Conservation (phyloP, 1,139 yeast species). For the Nadsonia commutata region DNA sequence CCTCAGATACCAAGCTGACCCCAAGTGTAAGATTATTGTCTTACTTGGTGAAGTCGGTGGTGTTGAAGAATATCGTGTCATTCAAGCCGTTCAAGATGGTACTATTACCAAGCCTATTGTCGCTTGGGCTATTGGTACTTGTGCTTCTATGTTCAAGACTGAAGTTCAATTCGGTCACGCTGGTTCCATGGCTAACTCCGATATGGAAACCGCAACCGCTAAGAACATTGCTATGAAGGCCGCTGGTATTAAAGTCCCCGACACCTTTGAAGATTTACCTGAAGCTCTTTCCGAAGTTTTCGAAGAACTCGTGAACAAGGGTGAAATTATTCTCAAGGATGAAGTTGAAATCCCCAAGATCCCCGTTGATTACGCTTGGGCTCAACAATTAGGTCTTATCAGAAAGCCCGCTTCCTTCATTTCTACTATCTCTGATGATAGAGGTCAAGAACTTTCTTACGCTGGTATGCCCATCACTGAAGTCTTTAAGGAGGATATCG, state of each 20-base stretch:
- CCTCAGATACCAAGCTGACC: slow-evolving; percentile 31
- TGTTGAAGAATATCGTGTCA: slow-evolving; percentile 34
- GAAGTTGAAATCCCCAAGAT: slow-evolving; percentile 34
- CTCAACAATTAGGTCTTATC: slow-evolving; percentile 32
- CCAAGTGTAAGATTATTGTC: slow-evolving; percentile 31
- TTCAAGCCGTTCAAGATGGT: slow-evolving; percentile 32
- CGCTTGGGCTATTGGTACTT: slow-evolving; percentile 36
- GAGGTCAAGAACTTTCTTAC: slow-evolving; percentile 32
- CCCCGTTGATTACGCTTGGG: slow-evolving; percentile 35
- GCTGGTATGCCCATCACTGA: slow-evolving; percentile 35
- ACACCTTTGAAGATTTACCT: slow-evolving; percentile 33
- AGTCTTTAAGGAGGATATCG: slow-evolving; percentile 33
- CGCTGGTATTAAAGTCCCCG: slow-evolving; percentile 32
- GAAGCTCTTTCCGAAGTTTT: slow-evolving; percentile 26
- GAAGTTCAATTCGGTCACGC: slow-evolving; percentile 37
- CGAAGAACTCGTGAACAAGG: slow-evolving; percentile 24
- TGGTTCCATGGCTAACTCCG: slow-evolving; percentile 34
- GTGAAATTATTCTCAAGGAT: slow-evolving; percentile 24
- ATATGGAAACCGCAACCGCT: slow-evolving; percentile 30
- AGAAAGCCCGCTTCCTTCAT: slow-evolving; percentile 35
- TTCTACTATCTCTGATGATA: slow-evolving; percentile 33
- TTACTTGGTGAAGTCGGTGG: slow-evolving; percentile 35
- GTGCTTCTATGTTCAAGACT: slow-evolving; percentile 34
- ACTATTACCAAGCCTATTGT: slow-evolving; percentile 31
- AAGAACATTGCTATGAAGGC: slow-evolving; percentile 33